Evolutionary conservation across 1,139 yeast genomes (phyloP).

Genomic region (Nakaseomyces bracarensis): DNA sequence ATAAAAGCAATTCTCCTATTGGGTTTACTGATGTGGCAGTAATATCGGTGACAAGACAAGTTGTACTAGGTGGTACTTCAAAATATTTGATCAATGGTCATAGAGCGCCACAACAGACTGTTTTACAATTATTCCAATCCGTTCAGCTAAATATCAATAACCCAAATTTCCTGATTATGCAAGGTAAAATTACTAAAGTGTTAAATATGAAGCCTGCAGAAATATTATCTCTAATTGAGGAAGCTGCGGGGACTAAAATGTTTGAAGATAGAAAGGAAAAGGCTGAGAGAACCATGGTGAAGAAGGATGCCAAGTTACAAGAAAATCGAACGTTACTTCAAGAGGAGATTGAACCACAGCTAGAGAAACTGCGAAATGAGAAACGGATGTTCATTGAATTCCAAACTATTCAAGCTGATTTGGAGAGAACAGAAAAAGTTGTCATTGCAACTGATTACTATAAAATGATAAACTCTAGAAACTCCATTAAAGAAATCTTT

Average conservation of each 20-base stretch:
- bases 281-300: constrained; percentile 85
- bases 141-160: constrained; percentile 93
- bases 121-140: constrained; percentile 80
- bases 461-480: constrained; percentile 37
- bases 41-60: constrained; percentile 87
- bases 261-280: constrained; percentile 90
- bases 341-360: constrained; percentile 90
- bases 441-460: constrained; percentile 73
- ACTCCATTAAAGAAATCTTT: constrained; percentile 36
- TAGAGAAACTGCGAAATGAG: constrained; percentile 72
- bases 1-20: constrained; percentile 67
- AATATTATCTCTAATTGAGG: constrained; percentile 84
- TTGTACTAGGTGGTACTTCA: constrained; percentile 84
- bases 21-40: constrained; percentile 76
- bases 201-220: constrained; percentile 93
- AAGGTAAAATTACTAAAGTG: constrained; percentile 95
- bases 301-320: constrained; percentile 74
- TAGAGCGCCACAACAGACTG: constrained; percentile 92
- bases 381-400: constrained; percentile 77
- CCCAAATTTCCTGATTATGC: constrained; percentile 96
- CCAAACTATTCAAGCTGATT: constrained; percentile 74
- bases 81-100: constrained; percentile 93
- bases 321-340: constrained; percentile 65
- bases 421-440: constrained; percentile 65
- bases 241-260: constrained; percentile 96